These are phyloP conservation scores for Perkinsus olseni DNA, from an alignment of 169 alveolate species.

Conservation along the genomic window DNA sequence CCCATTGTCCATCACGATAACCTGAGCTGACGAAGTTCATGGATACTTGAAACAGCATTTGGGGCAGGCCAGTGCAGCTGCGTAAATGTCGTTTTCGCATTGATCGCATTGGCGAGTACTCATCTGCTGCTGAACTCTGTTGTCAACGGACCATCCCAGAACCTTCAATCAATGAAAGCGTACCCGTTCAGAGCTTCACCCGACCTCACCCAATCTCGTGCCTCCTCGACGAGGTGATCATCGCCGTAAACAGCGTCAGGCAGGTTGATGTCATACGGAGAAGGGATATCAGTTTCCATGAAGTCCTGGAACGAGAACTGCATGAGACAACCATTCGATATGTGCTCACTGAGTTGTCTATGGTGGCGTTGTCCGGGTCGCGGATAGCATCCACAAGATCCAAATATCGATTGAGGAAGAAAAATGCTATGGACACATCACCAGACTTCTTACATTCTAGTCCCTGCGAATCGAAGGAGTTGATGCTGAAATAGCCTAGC, in stretches of 20 bases:
- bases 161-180: background rate
- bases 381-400: conserved; percentile 82
- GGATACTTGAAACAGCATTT: conserved; percentile 47
- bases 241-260: conserved; percentile 29
- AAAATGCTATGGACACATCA: conserved; percentile 68
- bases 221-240: conserved; percentile 56
- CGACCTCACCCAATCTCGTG: conserved; percentile 71
- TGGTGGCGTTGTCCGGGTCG: conserved; percentile 69
- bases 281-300: conserved; percentile 76
- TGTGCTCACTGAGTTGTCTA: conserved; percentile 44
- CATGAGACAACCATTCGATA: conserved; percentile 40
- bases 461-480: conserved; percentile 16
- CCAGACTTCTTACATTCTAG: conserved; percentile 65
- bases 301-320: conserved; percentile 22
- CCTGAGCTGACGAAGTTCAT: background rate
- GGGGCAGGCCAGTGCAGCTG: conserved; percentile 52
- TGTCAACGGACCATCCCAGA: conserved; percentile 54
- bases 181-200: too few relatives aligned
- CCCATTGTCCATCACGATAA: background rate
- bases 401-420: conserved; percentile 69
- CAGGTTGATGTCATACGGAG: conserved; percentile 67
- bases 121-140: conserved; percentile 44
- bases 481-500: background rate
- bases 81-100: conserved; percentile 62
- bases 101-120: conserved; percentile 55